Conservation (phyloP, 2,329 filamentous ascomycete genomes). For the Esteya vermicola region DNA sequence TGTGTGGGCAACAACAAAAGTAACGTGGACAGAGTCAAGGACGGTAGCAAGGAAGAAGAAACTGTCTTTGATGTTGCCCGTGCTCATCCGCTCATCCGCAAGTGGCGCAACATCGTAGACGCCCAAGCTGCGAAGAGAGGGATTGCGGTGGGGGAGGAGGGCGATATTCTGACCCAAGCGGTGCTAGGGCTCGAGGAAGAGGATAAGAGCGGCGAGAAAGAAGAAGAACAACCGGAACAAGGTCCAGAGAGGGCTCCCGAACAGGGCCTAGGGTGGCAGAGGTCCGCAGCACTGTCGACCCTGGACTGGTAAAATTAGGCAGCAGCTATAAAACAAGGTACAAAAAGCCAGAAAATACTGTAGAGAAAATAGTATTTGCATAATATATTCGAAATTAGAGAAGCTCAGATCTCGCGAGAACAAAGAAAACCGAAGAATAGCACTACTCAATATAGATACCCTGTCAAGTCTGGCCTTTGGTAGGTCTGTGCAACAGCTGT, state of each 20-base stretch:
- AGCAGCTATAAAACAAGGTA: no score
- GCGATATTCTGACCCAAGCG: slow-evolving; percentile 3
- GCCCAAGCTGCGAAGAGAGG: slow-evolving; percentile 20
- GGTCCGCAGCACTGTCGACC: background rate
- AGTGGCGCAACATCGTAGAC: slow-evolving; percentile 39
- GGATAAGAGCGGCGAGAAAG: background rate
- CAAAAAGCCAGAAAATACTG: no score
- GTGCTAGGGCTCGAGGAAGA: slow-evolving; percentile 8
- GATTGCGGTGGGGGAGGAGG: slow-evolving; percentile 5
- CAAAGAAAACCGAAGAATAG: no score
- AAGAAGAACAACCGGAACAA: background rate
- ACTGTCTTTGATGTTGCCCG: slow-evolving; percentile 49
- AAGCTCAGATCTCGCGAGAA: no score
- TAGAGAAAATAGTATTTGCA: no score
- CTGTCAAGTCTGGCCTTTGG: no score
- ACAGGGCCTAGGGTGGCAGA: no score
- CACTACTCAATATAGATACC: no score
- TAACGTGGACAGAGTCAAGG: slow-evolving; percentile 8
- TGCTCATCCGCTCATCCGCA: slow-evolving; percentile 51
- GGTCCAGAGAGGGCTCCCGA: no score
- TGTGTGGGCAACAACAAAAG: slow-evolving; percentile 12
- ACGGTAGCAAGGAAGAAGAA: slow-evolving; percentile 20
- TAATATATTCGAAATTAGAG: no score
- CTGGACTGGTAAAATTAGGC: slow-evolving; percentile 5
- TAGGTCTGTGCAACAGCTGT: no score